phyloP scores from a whole-genome alignment of 1,139 yeast genomes.

The Candida mesenterica region DNA sequence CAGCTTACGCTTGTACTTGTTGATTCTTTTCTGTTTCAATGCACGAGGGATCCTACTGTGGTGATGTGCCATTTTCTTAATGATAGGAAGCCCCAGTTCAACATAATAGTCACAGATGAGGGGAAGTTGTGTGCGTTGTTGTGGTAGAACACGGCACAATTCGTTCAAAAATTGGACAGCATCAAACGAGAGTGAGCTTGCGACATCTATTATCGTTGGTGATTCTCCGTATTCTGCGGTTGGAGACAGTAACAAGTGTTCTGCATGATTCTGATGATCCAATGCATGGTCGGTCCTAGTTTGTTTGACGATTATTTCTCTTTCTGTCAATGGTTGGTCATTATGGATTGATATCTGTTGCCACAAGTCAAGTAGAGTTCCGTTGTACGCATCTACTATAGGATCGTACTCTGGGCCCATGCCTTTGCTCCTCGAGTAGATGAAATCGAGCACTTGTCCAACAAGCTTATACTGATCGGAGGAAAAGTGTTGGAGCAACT shows the following conservation, averaged over 20 bases:
- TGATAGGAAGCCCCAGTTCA: neutral
- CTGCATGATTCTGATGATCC: neutral
- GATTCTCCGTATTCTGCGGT: neutral
- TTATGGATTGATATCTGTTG: neutral
- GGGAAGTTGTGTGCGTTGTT: conserved; percentile 8
- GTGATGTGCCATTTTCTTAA: neutral
- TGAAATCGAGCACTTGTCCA: conserved; percentile 9
- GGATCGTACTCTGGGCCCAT: neutral
- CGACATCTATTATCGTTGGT: neutral
- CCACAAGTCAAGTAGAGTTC: conserved; percentile 5
- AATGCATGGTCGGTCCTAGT: neutral
- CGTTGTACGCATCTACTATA: conserved; percentile 5
- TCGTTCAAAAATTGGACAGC: conserved; percentile 5
- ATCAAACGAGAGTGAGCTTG: conserved; percentile 1
- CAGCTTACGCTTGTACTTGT: neutral
- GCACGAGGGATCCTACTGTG: conserved; percentile 1
- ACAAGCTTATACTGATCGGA: conserved; percentile 4
- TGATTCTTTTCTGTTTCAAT: neutral
- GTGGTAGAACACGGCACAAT: conserved; percentile 4
- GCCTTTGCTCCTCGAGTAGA: conserved; percentile 1
- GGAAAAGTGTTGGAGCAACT: conserved; percentile 2
- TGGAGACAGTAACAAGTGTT: neutral
- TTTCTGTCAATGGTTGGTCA: conserved; percentile 2
- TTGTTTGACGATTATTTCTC: neutral
- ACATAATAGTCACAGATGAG: conserved; percentile 2